Evolutionary conservation across 1,284 basidiomycete species (phyloP).

Genomic region (Wolfiporia cocos): DNA sequence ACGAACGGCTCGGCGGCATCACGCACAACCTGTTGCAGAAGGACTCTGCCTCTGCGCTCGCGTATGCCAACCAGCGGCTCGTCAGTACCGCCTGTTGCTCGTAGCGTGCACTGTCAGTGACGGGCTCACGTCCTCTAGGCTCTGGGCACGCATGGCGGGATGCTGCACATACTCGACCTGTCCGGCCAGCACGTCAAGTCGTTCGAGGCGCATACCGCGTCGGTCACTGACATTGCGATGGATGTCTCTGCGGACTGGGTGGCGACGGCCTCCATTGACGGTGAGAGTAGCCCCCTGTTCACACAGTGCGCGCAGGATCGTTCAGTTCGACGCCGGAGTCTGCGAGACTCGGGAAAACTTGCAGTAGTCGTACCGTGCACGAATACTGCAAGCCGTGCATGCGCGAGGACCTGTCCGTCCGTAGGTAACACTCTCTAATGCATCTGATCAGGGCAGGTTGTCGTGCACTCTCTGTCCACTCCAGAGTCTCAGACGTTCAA

Average conservation of each 20-base stretch:
- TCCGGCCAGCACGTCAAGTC: conserved; percentile 83
- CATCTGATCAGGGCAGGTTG: conserved; percentile 83
- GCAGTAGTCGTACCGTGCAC: too few relatives aligned
- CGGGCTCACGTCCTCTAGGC: conserved; percentile 40
- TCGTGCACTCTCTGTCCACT: conserved; percentile 80
- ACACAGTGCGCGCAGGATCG: too few relatives aligned
- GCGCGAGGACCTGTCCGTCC: too few relatives aligned
- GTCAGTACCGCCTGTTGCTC: conserved; percentile 36
- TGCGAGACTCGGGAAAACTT: too few relatives aligned
- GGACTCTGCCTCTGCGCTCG: conserved; percentile 82
- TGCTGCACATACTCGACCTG: conserved; percentile 83
- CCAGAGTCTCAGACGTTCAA: conserved; percentile 87
- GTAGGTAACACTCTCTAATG: too few relatives aligned
- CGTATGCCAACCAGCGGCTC: conserved; percentile 71
- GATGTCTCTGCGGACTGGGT: conserved; percentile 88
- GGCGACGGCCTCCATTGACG: conserved; percentile 92
- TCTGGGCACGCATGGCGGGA: conserved; percentile 88
- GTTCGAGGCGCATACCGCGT: conserved; percentile 90
- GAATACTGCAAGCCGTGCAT: too few relatives aligned
- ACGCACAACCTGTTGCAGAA: conserved; percentile 80
- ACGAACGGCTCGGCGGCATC: conserved; percentile 74
- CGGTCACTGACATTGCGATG: conserved; percentile 80
- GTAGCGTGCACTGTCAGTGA: conserved; percentile 1
- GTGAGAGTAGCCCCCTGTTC: conserved; percentile 38
- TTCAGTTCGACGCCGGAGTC: too few relatives aligned